phyloP scores from a whole-genome alignment of 192 early-diverging fungal genomes.

The Backusella westeae region DNA sequence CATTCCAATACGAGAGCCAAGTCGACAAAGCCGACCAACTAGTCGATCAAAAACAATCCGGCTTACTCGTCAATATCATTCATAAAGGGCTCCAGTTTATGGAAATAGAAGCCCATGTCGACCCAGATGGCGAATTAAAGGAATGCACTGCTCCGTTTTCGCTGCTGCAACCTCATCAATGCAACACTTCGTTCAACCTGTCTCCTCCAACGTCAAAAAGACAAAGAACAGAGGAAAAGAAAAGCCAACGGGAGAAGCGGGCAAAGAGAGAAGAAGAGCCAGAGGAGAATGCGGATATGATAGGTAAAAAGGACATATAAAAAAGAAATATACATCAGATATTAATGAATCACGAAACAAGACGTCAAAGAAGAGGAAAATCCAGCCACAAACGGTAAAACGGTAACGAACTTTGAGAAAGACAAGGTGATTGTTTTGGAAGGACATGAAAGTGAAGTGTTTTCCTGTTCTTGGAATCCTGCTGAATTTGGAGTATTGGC shows the following conservation, averaged over 20 bases:
- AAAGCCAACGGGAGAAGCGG: constrained; percentile 47
- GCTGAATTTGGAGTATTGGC: constrained; percentile 60
- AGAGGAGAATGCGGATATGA: neutral
- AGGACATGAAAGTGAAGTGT: constrained; percentile 72
- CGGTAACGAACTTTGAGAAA: constrained; percentile 34
- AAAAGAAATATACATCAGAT: neutral
- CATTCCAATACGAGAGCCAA: constrained; percentile 84
- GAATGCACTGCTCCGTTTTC: constrained; percentile 72
- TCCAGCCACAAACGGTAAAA: constrained; percentile 7
- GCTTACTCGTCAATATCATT: constrained; percentile 78
- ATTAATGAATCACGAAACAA: neutral
- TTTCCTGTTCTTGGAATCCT: constrained; percentile 82
- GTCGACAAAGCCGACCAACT: constrained; percentile 60
- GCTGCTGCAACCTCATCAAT: constrained; percentile 64
- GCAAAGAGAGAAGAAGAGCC: constrained; percentile 30
- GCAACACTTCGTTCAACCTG: constrained; percentile 40
- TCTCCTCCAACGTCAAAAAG: constrained; percentile 11
- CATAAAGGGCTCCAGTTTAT: constrained; percentile 92
- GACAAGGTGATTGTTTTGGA: constrained; percentile 56
- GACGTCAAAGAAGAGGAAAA: neutral
- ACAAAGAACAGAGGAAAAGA: constrained; percentile 24
- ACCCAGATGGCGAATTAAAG: constrained; percentile 77
- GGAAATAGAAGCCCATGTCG: constrained; percentile 87
- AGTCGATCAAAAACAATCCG: constrained; percentile 70
- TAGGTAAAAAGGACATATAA: neutral